Evolutionary conservation across 2,329 filamentous ascomycete genomes (phyloP).

Genomic region (Ophiostoma perfectum): DNA sequence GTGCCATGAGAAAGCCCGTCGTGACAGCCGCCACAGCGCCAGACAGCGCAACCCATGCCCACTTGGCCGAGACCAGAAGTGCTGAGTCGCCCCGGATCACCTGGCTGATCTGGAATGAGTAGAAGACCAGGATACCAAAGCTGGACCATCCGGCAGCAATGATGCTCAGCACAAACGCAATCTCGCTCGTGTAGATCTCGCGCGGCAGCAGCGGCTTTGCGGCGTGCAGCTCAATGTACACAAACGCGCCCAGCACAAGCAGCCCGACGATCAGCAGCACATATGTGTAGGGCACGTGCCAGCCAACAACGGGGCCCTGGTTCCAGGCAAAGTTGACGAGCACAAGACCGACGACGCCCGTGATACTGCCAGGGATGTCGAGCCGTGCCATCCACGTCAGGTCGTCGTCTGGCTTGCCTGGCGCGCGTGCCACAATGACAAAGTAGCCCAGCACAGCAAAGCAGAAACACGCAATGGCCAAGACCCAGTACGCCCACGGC

Average conservation of each 20-base stretch:
- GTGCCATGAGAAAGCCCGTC: conserved; percentile 39
- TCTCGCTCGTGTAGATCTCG: conserved; percentile 24
- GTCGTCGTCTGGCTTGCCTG: background rate
- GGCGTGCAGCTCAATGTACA: conserved; percentile 22
- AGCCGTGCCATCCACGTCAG: conserved; percentile 14
- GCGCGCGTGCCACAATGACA: conserved; percentile 25
- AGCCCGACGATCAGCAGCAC: conserved; percentile 26
- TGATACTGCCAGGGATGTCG: conserved; percentile 23
- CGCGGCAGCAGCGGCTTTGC: conserved; percentile 27
- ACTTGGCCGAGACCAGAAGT: conserved; percentile 35
- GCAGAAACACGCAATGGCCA: conserved; percentile 24
- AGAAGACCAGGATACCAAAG: conserved; percentile 27
- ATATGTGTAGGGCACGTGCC: conserved; percentile 25
- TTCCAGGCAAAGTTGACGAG: conserved; percentile 29
- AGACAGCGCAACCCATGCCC: conserved; percentile 35
- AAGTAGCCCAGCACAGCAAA: conserved; percentile 25
- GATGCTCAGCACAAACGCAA: conserved; percentile 23
- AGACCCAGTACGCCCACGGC: conserved; percentile 38
- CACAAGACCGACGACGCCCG: conserved; percentile 24
- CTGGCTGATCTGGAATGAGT: conserved; percentile 29
- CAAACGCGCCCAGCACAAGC: conserved; percentile 24
- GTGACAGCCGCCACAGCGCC: conserved; percentile 46
- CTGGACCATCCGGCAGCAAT: conserved; percentile 25
- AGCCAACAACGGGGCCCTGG: conserved; percentile 26
- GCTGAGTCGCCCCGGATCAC: conserved; percentile 39